A percentile compares a stretch with the other conserved stretches of the same genome.
Evolutionary conservation across 2,329 filamentous ascomycete species (phyloP).

Genomic region (Lasiodiplodia sp.): DNA sequence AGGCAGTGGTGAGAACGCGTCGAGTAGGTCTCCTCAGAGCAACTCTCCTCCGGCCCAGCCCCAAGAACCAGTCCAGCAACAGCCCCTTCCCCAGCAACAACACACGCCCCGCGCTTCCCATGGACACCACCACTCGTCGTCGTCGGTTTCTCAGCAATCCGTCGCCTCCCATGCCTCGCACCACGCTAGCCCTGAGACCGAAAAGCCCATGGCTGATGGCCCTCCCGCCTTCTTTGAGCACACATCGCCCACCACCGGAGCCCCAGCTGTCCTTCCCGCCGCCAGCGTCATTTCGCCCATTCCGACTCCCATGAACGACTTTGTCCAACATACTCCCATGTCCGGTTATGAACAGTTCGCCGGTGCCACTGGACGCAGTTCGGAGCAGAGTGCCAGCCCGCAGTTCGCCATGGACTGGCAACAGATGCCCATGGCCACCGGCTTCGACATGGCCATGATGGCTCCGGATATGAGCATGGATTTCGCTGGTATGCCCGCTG

Average conservation of each 20-base stretch:
- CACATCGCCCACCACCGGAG: constrained; percentile 44
- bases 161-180: constrained; percentile 26
- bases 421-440: constrained; percentile 54
- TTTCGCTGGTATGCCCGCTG: constrained; percentile 47
- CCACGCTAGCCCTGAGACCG: constrained; percentile 17
- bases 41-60: constrained; percentile 43
- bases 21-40: constrained; percentile 40
- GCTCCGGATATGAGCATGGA: constrained; percentile 56
- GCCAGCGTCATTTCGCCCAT: constrained; percentile 47
- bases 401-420: constrained; percentile 59
- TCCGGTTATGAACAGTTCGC: constrained; percentile 57
- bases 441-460: constrained; percentile 55
- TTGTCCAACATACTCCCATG: constrained; percentile 54
- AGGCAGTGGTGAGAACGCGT: constrained; percentile 41
- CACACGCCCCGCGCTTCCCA: constrained; percentile 14
- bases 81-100: constrained; percentile 10
- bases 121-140: constrained; percentile 25
- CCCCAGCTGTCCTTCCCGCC: constrained; percentile 35
- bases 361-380: constrained; percentile 47
- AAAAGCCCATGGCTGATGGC: constrained; percentile 32
- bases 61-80: constrained; percentile 14
- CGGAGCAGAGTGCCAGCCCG: constrained; percentile 53
- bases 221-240: constrained; percentile 53
- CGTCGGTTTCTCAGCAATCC: constrained; percentile 18
- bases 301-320: constrained; percentile 47